Conservation (phyloP, 139 green algal species). For the Coelastrella sp. region DNA sequence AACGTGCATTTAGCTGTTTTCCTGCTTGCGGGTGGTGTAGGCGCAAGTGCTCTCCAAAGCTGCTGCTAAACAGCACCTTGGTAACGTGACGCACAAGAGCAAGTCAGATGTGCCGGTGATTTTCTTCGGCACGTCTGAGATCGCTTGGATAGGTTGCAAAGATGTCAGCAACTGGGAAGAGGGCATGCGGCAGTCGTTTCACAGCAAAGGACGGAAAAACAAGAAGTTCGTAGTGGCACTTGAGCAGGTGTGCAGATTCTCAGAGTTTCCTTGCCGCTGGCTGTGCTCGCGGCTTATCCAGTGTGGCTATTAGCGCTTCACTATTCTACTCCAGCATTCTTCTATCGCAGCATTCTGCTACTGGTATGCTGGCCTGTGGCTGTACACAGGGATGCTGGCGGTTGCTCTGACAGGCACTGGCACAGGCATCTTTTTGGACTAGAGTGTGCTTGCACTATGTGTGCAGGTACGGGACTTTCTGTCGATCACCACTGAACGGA, state of each 20-base stretch:
- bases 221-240: slow-evolving; percentile 62
- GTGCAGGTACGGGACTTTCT: slow-evolving; percentile 70
- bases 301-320: too few relatives aligned
- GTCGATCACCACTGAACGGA: slow-evolving; percentile 56
- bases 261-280: neutral
- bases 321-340: too few relatives aligned
- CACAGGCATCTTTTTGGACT: too few relatives aligned
- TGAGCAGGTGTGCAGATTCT: slow-evolving; percentile 47
- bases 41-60: slow-evolving; percentile 45
- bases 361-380: too few relatives aligned
- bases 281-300: neutral
- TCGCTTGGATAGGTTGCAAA: slow-evolving; percentile 71
- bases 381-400: too few relatives aligned
- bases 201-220: slow-evolving; percentile 63
- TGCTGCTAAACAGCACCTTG: slow-evolving; percentile 32
- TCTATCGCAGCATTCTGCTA: too few relatives aligned
- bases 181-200: slow-evolving; percentile 60
- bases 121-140: slow-evolving; percentile 88
- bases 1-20: neutral
- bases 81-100: slow-evolving; percentile 36
- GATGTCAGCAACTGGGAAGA: slow-evolving; percentile 64
- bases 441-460: neutral
- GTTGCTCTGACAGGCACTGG: too few relatives aligned
- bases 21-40: neutral
- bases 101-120: slow-evolving; percentile 61